A percentile compares a stretch with the other conserved stretches of the same genome.
Conservation (phyloP, 805 yeast species). For the Yarrowia alimentaria region DNA sequence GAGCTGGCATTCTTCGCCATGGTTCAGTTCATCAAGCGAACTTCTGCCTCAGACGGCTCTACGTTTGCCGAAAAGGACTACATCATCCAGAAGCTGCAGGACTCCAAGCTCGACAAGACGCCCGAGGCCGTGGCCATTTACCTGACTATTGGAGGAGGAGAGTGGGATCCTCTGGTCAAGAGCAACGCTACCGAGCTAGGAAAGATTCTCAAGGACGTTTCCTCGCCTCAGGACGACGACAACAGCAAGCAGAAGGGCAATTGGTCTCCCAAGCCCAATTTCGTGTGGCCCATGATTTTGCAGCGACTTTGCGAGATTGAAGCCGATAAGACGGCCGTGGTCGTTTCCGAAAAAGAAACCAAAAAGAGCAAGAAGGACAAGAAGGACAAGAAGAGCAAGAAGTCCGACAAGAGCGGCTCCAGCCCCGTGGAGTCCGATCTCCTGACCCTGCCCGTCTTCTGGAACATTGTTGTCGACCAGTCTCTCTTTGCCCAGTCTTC, state of each 20-base stretch:
- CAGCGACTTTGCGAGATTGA: constrained; percentile 19
- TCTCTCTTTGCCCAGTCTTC: constrained; percentile 71
- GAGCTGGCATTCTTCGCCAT: constrained; percentile 77
- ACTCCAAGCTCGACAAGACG: constrained; percentile 57
- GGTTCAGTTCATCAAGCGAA: constrained; percentile 44
- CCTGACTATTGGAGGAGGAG: constrained; percentile 47
- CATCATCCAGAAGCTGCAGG: constrained; percentile 48
- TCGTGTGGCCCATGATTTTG: constrained; percentile 34
- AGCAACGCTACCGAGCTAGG: constrained; percentile 63
- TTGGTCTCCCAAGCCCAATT: constrained; percentile 35
- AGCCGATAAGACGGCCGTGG: constrained; percentile 1
- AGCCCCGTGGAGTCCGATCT: constrained; percentile 35
- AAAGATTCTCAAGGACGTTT: constrained; percentile 52
- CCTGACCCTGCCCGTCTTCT: constrained; percentile 57
- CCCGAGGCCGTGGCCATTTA: constrained; percentile 80
- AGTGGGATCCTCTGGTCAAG: constrained; percentile 68
- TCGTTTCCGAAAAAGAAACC: no score
- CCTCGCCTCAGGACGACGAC: constrained; percentile 41
- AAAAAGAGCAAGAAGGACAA: constrained; percentile 30
- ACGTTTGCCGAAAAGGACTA: constrained; percentile 27
- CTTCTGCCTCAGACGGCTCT: constrained; percentile 3
- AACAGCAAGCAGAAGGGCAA: constrained; percentile 33
- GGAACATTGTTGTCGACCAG: constrained; percentile 79
- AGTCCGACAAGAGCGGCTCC: constrained; percentile 39
- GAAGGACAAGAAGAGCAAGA: constrained; percentile 29